A percentile compares a stretch with the other conserved stretches of the same genome.
These are phyloP conservation scores for Termitomyces sp. DNA, from an alignment of 768 basidiomycete species.

Conservation along the genomic window DNA sequence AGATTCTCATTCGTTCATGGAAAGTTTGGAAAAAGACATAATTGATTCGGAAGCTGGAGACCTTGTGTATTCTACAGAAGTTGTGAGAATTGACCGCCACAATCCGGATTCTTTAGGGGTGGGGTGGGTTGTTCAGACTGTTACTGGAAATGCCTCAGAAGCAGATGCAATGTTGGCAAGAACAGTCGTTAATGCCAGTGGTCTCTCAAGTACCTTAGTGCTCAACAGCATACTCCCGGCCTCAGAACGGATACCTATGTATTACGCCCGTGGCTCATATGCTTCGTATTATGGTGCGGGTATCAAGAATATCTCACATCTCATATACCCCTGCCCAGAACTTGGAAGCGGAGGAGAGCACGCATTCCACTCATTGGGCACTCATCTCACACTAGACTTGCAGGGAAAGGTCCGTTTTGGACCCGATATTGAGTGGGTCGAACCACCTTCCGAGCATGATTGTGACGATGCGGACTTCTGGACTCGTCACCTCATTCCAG, in stretches of 20 bases:
- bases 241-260: conserved; percentile 61
- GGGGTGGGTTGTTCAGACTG: conserved; percentile 88
- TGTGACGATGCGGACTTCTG: conserved; percentile 70
- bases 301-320: conserved; percentile 54
- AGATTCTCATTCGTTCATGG: conserved; percentile 82
- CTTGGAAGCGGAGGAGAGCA: conserved; percentile 44
- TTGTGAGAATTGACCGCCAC: conserved; percentile 80
- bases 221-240: conserved; percentile 64
- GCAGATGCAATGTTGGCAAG: conserved; percentile 65
- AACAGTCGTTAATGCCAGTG: conserved; percentile 79
- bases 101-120: conserved; percentile 30
- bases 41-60: conserved; percentile 61
- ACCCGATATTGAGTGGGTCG: conserved; percentile 88
- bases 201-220: conserved; percentile 66
- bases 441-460: conserved; percentile 38
- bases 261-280: conserved; percentile 82
- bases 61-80: conserved; percentile 73
- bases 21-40: conserved; percentile 79
- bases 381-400: conserved; percentile 86
- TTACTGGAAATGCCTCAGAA: conserved; percentile 43
- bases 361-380: conserved; percentile 82
- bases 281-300: conserved; percentile 84
- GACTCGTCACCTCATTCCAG: conserved; percentile 58
- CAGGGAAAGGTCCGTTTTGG: conserved; percentile 86
- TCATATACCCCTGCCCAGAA: conserved; percentile 91